phyloP scores from a whole-genome alignment of 495 filamentous ascomycete genomes.

The Letharia columbiana region DNA sequence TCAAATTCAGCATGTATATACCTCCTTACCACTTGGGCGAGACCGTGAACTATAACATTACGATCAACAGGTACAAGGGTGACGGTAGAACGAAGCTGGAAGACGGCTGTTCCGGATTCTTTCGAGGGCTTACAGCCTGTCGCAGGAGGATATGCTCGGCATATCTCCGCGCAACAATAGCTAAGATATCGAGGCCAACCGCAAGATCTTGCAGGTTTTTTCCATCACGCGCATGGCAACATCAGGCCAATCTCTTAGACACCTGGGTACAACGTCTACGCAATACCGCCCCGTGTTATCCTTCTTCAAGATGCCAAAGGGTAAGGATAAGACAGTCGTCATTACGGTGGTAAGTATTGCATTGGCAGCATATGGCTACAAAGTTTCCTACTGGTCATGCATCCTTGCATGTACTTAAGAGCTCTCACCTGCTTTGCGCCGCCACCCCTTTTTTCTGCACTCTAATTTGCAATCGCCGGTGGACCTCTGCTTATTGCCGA shows the following conservation, averaged over 20 bases:
- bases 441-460: too few relatives aligned
- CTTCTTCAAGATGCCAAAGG: too few relatives aligned
- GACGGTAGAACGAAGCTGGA: slow-evolving; percentile 19
- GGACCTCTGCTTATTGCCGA: too few relatives aligned
- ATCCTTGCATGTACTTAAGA: too few relatives aligned
- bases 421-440: too few relatives aligned
- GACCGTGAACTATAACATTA: background rate
- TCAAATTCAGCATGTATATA: background rate
- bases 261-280: too few relatives aligned
- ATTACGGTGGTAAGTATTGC: too few relatives aligned
- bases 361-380: too few relatives aligned
- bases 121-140: slow-evolving; percentile 20
- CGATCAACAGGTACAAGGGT: slow-evolving; percentile 18
- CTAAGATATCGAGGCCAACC: slow-evolving; percentile 35
- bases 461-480: too few relatives aligned
- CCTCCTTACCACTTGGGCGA: background rate
- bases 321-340: too few relatives aligned
- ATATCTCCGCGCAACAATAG: slow-evolving; percentile 33
- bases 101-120: slow-evolving; percentile 20
- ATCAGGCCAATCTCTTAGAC: slow-evolving; percentile 40
- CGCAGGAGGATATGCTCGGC: slow-evolving; percentile 21
- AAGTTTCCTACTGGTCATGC: too few relatives aligned
- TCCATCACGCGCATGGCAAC: slow-evolving; percentile 40
- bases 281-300: too few relatives aligned
- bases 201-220: slow-evolving; percentile 39